Evolutionary conservation across 164 flowering plant species (phyloP).

Genomic region (Sextonia rubra): DNA sequence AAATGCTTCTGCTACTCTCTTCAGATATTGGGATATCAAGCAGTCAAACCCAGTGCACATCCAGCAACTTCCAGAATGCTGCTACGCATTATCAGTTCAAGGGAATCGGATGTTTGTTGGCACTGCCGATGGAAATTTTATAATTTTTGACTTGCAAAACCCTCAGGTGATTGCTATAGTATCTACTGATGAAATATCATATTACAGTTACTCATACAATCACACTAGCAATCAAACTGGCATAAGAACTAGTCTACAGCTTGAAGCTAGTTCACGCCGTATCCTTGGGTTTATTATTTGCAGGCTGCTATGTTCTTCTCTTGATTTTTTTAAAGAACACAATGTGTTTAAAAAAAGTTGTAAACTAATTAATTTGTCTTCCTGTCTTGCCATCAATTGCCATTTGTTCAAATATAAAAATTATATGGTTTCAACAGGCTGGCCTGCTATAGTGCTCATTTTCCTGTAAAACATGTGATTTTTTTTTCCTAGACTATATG

Average conservation of each 20-base stretch:
- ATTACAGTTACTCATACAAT: not conserved
- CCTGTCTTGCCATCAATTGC: not conserved
- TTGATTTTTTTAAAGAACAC: too few relatives aligned
- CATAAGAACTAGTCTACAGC: not conserved
- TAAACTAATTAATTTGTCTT: not conserved
- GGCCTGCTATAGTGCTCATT: too few relatives aligned
- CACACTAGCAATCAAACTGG: not conserved
- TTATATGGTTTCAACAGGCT: too few relatives aligned
- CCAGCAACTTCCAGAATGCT: constrained; percentile 90
- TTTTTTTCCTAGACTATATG: too few relatives aligned
- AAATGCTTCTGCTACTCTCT: constrained; percentile 1
- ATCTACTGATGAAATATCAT: not conserved
- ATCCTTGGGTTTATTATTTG: not conserved
- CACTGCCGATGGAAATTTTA: constrained; percentile 87
- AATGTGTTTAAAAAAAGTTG: too few relatives aligned
- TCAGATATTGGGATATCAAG: constrained; percentile 92
- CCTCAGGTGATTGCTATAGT: constrained; percentile 64
- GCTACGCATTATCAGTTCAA: constrained; percentile 73
- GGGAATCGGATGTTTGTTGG: constrained; percentile 97
- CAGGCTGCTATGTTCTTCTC: too few relatives aligned
- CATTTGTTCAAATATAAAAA: too few relatives aligned
- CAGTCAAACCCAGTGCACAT: constrained; percentile 84
- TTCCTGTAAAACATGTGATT: too few relatives aligned
- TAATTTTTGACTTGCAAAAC: constrained; percentile 74
- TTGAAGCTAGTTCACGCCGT: not conserved